Percentiles rank a stretch among this genome's conserved stretches.
Conservation (phyloP, 2,329 filamentous ascomycete species). For the Microdochium trichocladiopsis region DNA sequence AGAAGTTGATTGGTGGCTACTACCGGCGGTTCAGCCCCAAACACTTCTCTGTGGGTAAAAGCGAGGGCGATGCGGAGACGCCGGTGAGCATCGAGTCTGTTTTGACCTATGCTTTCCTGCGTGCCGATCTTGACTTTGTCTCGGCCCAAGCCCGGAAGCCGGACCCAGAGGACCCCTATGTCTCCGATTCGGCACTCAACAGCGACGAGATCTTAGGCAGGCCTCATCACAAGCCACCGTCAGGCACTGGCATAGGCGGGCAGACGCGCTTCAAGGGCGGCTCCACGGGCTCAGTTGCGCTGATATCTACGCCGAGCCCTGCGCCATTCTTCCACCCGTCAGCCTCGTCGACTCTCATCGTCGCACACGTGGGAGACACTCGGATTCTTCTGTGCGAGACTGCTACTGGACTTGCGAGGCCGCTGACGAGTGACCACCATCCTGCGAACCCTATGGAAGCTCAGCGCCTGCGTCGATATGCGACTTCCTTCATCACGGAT, state of each 20-base stretch:
- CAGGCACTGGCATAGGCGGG: conserved; percentile 62
- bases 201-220: conserved; percentile 73
- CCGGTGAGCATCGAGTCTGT: conserved; percentile 66
- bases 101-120: conserved; percentile 86
- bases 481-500: conserved; percentile 80
- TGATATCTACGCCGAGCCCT: conserved; percentile 88
- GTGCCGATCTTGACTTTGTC: conserved; percentile 91
- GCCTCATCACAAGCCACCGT: conserved; percentile 45
- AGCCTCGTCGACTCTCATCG: conserved; percentile 73
- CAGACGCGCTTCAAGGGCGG: conserved; percentile 80
- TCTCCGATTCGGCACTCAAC: conserved; percentile 73
- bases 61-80: conserved; percentile 23
- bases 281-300: conserved; percentile 80
- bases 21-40: conserved; percentile 84
- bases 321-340: conserved; percentile 93
- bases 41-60: conserved; percentile 49
- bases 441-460: conserved; percentile 82
- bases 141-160: conserved; percentile 78
- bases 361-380: conserved; percentile 91
- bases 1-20: conserved; percentile 82
- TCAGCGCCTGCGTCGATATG: conserved; percentile 76
- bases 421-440: conserved; percentile 87
- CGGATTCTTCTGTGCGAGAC: conserved; percentile 87
- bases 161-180: conserved; percentile 62
- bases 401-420: conserved; percentile 68